Conservation (phyloP, 139 green algal genomes). For the Tetradesmus lagerheimii region DNA sequence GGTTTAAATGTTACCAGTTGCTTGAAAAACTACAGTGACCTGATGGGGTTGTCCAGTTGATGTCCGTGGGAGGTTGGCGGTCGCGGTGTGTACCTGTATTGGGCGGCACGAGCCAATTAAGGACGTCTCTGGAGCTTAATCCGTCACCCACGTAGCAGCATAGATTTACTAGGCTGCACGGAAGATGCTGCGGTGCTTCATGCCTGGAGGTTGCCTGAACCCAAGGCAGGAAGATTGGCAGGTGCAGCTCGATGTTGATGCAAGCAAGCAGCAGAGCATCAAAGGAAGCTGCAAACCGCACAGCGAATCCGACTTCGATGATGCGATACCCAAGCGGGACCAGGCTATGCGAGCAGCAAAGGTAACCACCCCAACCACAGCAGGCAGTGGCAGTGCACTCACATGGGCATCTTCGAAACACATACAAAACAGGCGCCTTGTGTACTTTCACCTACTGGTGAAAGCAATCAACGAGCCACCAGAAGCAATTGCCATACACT, state of each 20-base stretch:
- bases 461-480: no score
- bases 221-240: neutral
- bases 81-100: neutral
- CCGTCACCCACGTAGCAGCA: neutral
- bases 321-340: neutral
- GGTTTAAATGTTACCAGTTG: no score
- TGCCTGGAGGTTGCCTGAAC: neutral
- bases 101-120: neutral
- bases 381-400: neutral
- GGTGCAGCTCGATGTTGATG: neutral
- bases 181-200: neutral
- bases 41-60: no score
- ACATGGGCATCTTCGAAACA: no score
- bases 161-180: neutral
- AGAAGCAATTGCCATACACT: no score
- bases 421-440: no score
- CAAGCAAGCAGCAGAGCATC: neutral
- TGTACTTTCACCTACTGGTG: no score
- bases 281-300: neutral
- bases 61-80: neutral
- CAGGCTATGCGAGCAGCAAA: neutral
- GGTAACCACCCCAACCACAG: neutral
- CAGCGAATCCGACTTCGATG: neutral
- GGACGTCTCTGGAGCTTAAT: neutral
- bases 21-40: no score